Conservation (phyloP, 768 basidiomycete species). For the Rhodotorula kratochvilovae region DNA sequence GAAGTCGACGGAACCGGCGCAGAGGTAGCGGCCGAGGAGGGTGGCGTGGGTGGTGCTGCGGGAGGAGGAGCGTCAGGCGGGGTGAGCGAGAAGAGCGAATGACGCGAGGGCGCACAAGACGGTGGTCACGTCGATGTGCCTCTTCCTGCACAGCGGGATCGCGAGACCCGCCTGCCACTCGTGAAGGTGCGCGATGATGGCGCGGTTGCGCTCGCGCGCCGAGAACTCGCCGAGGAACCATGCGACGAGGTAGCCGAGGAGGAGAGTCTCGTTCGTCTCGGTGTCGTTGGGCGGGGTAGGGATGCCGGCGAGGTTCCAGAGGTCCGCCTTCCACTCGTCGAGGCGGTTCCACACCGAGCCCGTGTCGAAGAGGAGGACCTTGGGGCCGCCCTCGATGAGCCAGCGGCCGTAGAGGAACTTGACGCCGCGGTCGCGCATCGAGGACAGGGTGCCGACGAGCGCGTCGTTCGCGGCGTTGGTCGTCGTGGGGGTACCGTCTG, state of each 20-base stretch:
- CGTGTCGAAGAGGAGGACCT: constrained; percentile 92
- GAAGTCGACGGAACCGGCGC: constrained; percentile 95
- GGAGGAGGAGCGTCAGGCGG: neutral
- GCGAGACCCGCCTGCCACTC: constrained; percentile 80
- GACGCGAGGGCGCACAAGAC: constrained; percentile 57
- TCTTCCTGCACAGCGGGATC: constrained; percentile 74
- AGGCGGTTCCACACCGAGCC: constrained; percentile 77
- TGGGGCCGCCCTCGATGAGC: constrained; percentile 95
- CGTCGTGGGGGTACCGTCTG: constrained; percentile 16
- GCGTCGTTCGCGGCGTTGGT: constrained; percentile 47
- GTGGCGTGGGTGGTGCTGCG: constrained; percentile 84
- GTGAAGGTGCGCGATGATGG: constrained; percentile 96
- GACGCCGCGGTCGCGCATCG: constrained; percentile 83
- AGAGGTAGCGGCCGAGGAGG: constrained; percentile 94
- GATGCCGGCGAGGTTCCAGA: constrained; percentile 97
- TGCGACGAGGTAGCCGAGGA: constrained; percentile 95
- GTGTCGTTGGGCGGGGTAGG: constrained; percentile 93
- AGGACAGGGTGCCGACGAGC: constrained; percentile 67
- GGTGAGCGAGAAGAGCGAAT: too few species aligned
- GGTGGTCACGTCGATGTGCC: constrained; percentile 96
- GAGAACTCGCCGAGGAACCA: constrained; percentile 99
- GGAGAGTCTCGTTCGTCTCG: constrained; percentile 96
- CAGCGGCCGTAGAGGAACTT: constrained; percentile 94
- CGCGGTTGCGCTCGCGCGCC: constrained; percentile 68
- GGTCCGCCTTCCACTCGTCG: constrained; percentile 98